Percentiles rank a stretch among this genome's conserved stretches.
These are phyloP conservation scores for Ensete ventricosum DNA, from an alignment of 176 grass and related monocot genomes.

Conservation along the genomic window DNA sequence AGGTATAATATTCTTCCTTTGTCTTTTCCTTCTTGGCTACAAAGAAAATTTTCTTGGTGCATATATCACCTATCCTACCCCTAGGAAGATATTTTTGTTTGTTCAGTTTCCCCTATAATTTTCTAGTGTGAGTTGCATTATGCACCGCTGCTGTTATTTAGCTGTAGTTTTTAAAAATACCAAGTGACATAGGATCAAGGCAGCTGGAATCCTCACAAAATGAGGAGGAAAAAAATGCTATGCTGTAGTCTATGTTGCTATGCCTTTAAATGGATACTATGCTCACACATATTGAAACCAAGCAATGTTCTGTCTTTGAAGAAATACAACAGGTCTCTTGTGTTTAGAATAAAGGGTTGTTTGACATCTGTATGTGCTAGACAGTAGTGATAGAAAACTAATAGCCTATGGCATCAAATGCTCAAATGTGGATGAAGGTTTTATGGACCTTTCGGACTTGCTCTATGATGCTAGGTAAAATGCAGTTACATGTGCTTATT, in stretches of 20 bases:
- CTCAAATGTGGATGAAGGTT: too few relatives aligned
- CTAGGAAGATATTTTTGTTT: not conserved
- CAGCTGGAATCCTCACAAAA: not conserved
- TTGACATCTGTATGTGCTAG: too few relatives aligned
- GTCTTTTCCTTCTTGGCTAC: constrained; percentile 11
- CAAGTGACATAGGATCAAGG: not conserved
- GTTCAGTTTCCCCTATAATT: not conserved
- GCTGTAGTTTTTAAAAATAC: not conserved
- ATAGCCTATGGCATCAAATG: too few relatives aligned
- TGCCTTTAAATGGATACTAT: too few relatives aligned
- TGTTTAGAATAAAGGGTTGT: not conserved
- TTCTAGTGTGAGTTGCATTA: not conserved
- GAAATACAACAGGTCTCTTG: not conserved
- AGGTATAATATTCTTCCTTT: constrained; percentile 28
- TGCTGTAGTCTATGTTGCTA: not conserved
- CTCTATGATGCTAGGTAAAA: too few relatives aligned
- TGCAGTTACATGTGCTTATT: too few relatives aligned
- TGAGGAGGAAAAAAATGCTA: not conserved
- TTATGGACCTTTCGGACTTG: too few relatives aligned
- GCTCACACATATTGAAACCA: too few relatives aligned
- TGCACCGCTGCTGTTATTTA: not conserved
- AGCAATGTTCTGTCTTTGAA: not conserved
- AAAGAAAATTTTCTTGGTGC: not conserved
- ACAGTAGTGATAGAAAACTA: too few relatives aligned
- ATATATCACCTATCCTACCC: not conserved